Percentiles rank a stretch among this genome's conserved stretches.
These are phyloP conservation scores for Termitomyces sp. DNA, from an alignment of 768 basidiomycete species.

Conservation along the genomic window DNA sequence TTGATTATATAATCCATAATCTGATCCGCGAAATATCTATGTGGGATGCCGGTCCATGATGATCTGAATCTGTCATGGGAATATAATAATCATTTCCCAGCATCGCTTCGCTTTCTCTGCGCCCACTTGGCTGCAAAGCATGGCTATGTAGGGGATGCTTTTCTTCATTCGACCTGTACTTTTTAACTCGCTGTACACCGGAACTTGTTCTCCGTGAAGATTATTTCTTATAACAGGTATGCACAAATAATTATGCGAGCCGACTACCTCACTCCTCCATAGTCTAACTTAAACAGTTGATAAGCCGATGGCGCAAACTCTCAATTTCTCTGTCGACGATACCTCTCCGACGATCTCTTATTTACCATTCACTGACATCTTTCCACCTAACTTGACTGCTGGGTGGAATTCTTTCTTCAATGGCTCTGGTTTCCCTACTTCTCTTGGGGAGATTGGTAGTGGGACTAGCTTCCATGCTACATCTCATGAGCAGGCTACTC, in stretches of 20 bases:
- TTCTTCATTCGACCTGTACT: not conserved
- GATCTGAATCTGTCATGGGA: constrained; percentile 3
- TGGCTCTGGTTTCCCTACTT: constrained; percentile 39
- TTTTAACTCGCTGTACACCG: not conserved
- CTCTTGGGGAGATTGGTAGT: constrained; percentile 37
- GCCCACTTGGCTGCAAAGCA: not conserved
- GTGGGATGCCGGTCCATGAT: not conserved
- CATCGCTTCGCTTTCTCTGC: not conserved
- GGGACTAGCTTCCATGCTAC: constrained; percentile 63
- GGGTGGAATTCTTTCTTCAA: constrained; percentile 71
- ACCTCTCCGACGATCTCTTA: constrained; percentile 62
- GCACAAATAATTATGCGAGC: too few species aligned
- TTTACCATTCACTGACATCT: constrained; percentile 53
- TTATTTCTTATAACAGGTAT: not conserved
- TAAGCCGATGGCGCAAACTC: constrained; percentile 12
- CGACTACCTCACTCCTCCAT: not conserved
- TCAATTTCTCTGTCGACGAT: constrained; percentile 43
- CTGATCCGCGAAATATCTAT: not conserved
- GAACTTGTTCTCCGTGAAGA: not conserved
- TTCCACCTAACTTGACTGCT: constrained; percentile 39
- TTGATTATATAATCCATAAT: constrained; percentile 3
- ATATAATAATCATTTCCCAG: constrained; percentile 5
- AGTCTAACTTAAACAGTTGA: not conserved
- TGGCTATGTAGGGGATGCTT: not conserved
- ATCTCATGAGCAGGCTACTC: constrained; percentile 47